Conservation (phyloP, 2,329 filamentous ascomycete species). For the Neonectria faginata region DNA sequence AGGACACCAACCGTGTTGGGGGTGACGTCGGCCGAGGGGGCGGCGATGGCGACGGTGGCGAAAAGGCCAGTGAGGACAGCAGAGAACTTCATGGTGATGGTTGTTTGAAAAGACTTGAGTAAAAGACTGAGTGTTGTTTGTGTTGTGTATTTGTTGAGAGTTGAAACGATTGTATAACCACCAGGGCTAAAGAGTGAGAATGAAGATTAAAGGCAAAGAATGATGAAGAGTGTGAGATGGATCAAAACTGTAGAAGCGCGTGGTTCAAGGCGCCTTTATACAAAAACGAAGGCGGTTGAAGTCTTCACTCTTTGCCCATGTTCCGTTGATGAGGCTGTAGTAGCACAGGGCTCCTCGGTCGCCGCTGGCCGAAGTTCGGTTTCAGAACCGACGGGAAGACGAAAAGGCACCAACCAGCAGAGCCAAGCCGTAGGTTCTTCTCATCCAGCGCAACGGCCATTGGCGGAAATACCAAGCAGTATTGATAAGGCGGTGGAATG, state of each 20-base stretch:
- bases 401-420: not conserved
- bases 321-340: not conserved
- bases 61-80: slow-evolving; percentile 38
- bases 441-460: not conserved
- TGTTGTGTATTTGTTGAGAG: slow-evolving; percentile 4
- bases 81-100: slow-evolving; percentile 44
- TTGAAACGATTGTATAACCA: slow-evolving; percentile 39
- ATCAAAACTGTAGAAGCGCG: not conserved
- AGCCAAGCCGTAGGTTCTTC: not conserved
- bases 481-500: not conserved
- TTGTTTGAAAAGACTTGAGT: slow-evolving; percentile 6
- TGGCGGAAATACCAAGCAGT: not conserved
- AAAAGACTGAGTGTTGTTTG: slow-evolving; percentile 7
- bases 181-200: slow-evolving; percentile 40
- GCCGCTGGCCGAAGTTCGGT: not conserved
- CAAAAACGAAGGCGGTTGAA: not conserved
- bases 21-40: slow-evolving; percentile 40
- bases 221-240: slow-evolving; percentile 6
- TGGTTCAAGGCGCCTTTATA: not conserved
- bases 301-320: not conserved
- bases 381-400: not conserved
- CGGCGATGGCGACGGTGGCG: slow-evolving; percentile 37
- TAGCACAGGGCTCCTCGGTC: not conserved
- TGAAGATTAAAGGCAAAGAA: slow-evolving; percentile 21
- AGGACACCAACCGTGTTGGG: slow-evolving; percentile 44